Percentiles rank a stretch among this genome's conserved stretches.
Evolutionary conservation across 306 rosid species (phyloP).

Genomic region (Prunus davidiana): DNA sequence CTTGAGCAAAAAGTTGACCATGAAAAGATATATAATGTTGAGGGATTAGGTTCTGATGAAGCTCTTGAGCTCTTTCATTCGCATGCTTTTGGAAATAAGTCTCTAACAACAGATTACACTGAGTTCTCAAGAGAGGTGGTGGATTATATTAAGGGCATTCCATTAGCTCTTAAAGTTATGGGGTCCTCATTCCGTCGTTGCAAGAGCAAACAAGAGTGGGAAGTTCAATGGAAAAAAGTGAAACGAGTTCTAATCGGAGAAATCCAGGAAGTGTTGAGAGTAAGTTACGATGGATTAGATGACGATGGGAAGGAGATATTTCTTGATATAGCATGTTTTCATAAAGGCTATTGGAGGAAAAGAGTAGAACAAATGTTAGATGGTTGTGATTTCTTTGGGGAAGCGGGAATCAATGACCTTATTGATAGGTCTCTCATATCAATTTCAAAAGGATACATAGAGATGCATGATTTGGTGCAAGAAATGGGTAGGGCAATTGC

Average conservation of each 20-base stretch:
- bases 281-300: not conserved
- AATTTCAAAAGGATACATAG: no score
- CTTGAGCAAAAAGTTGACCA: no score
- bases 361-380: fast-evolving
- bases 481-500: no score
- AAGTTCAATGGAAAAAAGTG: not conserved
- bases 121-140: not conserved
- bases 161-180: not conserved
- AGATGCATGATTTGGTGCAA: no score
- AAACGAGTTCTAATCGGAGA: fast-evolving
- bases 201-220: not conserved
- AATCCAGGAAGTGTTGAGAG: not conserved
- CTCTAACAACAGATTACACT: not conserved
- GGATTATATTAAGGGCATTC: not conserved
- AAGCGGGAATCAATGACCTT: not conserved
- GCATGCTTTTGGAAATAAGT: not conserved
- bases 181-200: not conserved
- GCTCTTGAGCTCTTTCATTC: not conserved
- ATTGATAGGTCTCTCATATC: no score
- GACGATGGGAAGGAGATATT: not conserved
- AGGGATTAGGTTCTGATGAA: not conserved
- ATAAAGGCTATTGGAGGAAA: fast-evolving
- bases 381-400: fast-evolving
- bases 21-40: not conserved
- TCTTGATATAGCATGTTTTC: not conserved